A percentile compares a stretch with the other conserved stretches of the same genome.
Evolutionary conservation across 192 early-diverging fungal species (phyloP).

Genomic region (Kappamyces sp.): DNA sequence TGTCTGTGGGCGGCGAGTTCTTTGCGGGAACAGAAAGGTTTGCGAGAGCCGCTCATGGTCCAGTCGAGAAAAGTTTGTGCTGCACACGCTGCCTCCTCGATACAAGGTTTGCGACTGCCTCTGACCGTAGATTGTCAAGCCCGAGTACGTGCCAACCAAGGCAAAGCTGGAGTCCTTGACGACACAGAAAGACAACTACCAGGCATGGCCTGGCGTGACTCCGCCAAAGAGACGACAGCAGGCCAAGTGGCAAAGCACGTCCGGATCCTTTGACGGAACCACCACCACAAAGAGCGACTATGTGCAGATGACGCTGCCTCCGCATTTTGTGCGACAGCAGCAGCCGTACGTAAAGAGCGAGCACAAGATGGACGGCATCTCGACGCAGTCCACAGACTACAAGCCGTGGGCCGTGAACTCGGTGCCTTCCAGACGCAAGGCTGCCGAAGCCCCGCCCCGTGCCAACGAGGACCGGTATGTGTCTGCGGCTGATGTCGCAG

Average conservation of each 20-base stretch:
- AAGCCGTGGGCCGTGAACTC: slow-evolving; percentile 23
- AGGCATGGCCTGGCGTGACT: slow-evolving; percentile 25
- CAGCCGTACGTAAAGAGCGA: slow-evolving; percentile 28
- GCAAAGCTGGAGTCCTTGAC: slow-evolving; percentile 32
- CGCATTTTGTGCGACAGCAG: slow-evolving; percentile 23
- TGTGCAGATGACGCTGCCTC: slow-evolving; percentile 19
- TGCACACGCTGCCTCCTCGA: slow-evolving; percentile 28
- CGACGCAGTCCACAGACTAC: slow-evolving; percentile 31
- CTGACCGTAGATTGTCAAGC: slow-evolving; percentile 1
- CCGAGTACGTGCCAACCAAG: slow-evolving; percentile 23
- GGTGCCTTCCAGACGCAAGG: slow-evolving; percentile 22
- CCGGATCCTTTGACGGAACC: slow-evolving; percentile 31
- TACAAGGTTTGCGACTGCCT: slow-evolving; percentile 20
- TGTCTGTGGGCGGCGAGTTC: slow-evolving; percentile 40
- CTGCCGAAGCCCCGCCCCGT: slow-evolving; percentile 18
- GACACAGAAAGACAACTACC: slow-evolving; percentile 37
- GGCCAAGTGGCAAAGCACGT: slow-evolving; percentile 17
- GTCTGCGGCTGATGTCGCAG: slow-evolving; percentile 12
- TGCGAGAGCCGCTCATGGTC: neutral
- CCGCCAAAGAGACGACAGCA: slow-evolving; percentile 14
- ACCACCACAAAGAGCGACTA: slow-evolving; percentile 37
- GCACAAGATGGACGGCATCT: slow-evolving; percentile 34
- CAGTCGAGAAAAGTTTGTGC: slow-evolving; percentile 39
- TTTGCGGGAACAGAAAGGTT: slow-evolving; percentile 39
- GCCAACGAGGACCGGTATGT: slow-evolving; percentile 32